A percentile compares a stretch with the other conserved stretches of the same genome.
phyloP scores from a whole-genome alignment of 495 filamentous ascomycete species.

The Parathielavia hyrcaniae region DNA sequence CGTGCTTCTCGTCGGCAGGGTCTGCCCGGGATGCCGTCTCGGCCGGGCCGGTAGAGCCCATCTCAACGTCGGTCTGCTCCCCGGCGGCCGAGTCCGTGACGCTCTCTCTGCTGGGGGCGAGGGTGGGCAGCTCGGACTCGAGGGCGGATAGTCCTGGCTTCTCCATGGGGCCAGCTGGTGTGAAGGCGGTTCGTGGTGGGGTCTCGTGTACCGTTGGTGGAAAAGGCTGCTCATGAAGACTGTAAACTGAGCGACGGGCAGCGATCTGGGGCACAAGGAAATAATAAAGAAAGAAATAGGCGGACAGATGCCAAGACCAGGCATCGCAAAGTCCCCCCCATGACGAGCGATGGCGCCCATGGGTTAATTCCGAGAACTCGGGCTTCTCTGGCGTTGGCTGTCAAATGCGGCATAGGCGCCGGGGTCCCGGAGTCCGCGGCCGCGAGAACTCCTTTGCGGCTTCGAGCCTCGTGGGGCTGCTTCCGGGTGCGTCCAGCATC shows the following conservation, averaged over 20 bases:
- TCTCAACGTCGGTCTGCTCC: conserved; percentile 19
- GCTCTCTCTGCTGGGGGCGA: conserved; percentile 29
- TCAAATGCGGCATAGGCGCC: not conserved
- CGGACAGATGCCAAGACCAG: no score
- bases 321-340: no score
- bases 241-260: no score
- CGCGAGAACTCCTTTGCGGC: not conserved
- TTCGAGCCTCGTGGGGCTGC: no score
- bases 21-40: not conserved
- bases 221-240: no score
- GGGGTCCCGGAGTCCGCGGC: not conserved
- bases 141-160: conserved; percentile 13
- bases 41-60: conserved; percentile 11
- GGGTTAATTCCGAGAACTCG: not conserved
- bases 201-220: not conserved
- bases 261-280: no score
- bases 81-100: conserved; percentile 21
- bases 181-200: not conserved
- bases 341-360: not conserved
- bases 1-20: not conserved
- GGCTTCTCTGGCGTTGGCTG: not conserved
- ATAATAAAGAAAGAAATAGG: no score
- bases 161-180: not conserved
- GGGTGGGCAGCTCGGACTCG: conserved; percentile 30
- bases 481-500: no score